Evolutionary conservation across 257 asterid species (phyloP), one percentile per base, ranked within the genome.

Genomic region (Catharanthus roseus): DNA sequence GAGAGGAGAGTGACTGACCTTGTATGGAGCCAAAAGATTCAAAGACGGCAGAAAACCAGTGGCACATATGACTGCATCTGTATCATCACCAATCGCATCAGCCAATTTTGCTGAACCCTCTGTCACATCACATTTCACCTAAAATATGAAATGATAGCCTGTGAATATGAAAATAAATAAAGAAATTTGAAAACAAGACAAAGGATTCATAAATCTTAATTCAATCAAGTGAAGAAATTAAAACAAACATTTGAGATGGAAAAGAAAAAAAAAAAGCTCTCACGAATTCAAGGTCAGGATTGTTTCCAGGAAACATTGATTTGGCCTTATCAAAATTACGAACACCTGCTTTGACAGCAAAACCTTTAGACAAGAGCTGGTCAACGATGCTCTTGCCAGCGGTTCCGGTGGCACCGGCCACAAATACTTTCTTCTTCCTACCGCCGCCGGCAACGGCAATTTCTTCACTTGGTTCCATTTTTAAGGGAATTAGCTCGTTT

Each of bases 71-170:
- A 93, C 97, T 45, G 96, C 98, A 69, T 90, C 90, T 13, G 93
- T 83, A 85, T 90, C 97, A 71, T 89, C 86, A 74, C 97, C 86
- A 62, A 93, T 87, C 54, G 91, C 93, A 57, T 88, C 93, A n/a
- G 92, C 93, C 77, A 93, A 74, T 77, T 86, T 90, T 28, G 83
- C 44, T 57, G 96, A 77, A 78, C 92, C 95, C 79, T 90, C 96
- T 0, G 97, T 93, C 49, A 93, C 98, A 74, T 93, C 98, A 69
- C 95, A 90, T 82, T 87, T 87, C 74, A 90, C 93, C 97, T 93
- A 82, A 73, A 38, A 38, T 3, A 38, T 38, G 42, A 71, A 74
- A 69, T 24, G 54, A 49, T 38, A 69, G n/a, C 6, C 21, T 9
- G n/a, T 15, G 53, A n/a, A 12, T 11, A 11, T 47, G 15, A 47